Conservation (phyloP, 139 green algal species). For the Mychonastes homosphaera region DNA sequence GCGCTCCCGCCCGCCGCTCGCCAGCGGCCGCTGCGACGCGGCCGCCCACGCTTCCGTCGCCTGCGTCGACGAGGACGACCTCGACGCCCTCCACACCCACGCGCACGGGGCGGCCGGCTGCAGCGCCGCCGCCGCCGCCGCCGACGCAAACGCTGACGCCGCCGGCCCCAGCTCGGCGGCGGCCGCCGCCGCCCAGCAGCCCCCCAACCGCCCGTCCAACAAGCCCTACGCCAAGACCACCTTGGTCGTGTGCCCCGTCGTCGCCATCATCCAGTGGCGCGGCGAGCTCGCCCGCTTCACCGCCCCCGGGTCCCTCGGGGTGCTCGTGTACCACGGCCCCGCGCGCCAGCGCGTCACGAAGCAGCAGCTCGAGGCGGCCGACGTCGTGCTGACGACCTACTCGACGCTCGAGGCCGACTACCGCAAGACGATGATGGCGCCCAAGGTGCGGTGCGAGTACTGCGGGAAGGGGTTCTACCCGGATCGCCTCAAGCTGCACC, state of each 20-base stretch:
- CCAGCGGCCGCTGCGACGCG: no score
- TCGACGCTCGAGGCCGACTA: constrained; percentile 78
- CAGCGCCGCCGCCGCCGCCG: neutral
- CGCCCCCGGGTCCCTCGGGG: constrained; percentile 42
- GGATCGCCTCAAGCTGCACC: constrained; percentile 53
- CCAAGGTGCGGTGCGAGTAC: constrained; percentile 51
- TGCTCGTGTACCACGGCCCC: constrained; percentile 76
- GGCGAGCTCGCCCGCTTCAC: constrained; percentile 81
- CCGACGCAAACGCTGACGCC: neutral
- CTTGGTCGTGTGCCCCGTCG: constrained; percentile 84
- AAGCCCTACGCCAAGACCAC: constrained; percentile 52
- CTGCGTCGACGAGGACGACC: neutral
- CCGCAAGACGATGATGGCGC: constrained; percentile 42
- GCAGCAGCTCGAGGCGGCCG: constrained; percentile 16
- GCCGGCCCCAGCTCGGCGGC: neutral
- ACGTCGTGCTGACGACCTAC: constrained; percentile 79
- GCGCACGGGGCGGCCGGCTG: neutral
- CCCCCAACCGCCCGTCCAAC: no score
- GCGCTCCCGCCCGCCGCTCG: no score
- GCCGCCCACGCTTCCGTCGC: no score
- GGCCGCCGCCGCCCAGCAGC: neutral
- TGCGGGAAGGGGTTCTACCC: constrained; percentile 74
- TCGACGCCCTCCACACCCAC: neutral
- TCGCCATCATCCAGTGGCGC: constrained; percentile 88
- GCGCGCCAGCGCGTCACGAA: constrained; percentile 16